Percentiles rank a stretch among this genome's conserved stretches.
phyloP scores from a whole-genome alignment of 2,329 filamentous ascomycete species.

The Aspergillus caelatus region DNA sequence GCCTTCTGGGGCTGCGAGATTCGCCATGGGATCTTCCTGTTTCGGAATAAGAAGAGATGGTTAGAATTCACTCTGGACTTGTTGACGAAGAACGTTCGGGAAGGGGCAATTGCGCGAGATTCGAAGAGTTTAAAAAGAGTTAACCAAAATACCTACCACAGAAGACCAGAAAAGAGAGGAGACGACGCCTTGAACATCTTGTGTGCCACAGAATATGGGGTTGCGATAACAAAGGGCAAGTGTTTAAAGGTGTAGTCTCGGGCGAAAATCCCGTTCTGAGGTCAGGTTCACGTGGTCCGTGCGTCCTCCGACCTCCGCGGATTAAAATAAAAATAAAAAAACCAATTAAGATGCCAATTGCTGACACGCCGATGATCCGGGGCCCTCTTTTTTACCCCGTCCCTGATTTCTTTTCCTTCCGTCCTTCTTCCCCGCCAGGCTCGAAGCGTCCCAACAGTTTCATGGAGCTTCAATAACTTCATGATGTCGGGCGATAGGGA shows the following conservation, averaged over 20 bases:
- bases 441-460: slow-evolving; percentile 15
- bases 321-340: slow-evolving; percentile 13
- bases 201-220: slow-evolving; percentile 14
- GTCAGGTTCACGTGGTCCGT: slow-evolving; percentile 24
- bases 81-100: slow-evolving; percentile 13
- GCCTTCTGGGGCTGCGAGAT: slow-evolving; percentile 89
- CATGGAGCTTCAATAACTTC: slow-evolving; percentile 27
- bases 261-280: slow-evolving; percentile 24
- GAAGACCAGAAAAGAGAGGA: slow-evolving; percentile 74
- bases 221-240: neutral
- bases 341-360: slow-evolving; percentile 21
- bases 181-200: slow-evolving; percentile 84
- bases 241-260: neutral
- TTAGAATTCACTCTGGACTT: slow-evolving; percentile 14
- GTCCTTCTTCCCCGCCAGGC: slow-evolving; percentile 11
- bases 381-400: slow-evolving; percentile 7
- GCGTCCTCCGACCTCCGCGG: slow-evolving; percentile 26
- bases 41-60: slow-evolving; percentile 25
- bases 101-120: neutral
- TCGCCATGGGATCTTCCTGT: slow-evolving; percentile 94
- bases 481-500: slow-evolving; percentile 38
- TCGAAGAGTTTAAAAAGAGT: neutral
- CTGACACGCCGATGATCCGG: slow-evolving; percentile 18
- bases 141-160: slow-evolving; percentile 64
- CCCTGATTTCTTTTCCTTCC: neutral